Percentiles rank a stretch among this genome's conserved stretches.
These are phyloP conservation scores for Rhinocladiella mackenziei DNA, from an alignment of 2,329 filamentous ascomycete species.

Conservation along the genomic window DNA sequence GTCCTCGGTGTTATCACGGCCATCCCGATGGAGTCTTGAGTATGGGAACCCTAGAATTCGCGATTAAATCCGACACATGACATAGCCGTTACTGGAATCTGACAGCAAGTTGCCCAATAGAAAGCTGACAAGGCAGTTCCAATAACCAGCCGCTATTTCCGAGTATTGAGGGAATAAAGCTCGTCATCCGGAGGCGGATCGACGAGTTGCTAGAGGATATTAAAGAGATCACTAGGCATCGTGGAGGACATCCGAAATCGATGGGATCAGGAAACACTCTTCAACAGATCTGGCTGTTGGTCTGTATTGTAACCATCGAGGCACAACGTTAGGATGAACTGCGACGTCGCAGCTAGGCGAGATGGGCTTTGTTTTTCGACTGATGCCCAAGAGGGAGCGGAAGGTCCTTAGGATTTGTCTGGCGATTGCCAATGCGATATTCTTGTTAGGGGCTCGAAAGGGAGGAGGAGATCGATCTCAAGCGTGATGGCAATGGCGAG, in stretches of 20 bases:
- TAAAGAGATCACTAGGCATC: background rate
- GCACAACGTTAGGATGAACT: background rate
- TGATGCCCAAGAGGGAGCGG: conserved; percentile 20
- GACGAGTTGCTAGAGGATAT: background rate
- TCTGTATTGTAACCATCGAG: too few relatives aligned
- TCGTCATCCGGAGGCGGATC: background rate
- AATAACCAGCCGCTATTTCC: background rate
- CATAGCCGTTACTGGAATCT: too few relatives aligned
- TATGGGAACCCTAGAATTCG: too few relatives aligned
- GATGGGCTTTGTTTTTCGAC: conserved; percentile 17
- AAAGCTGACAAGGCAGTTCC: too few relatives aligned
- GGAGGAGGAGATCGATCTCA: conserved; percentile 8
- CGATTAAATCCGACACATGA: too few relatives aligned
- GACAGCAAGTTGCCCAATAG: too few relatives aligned
- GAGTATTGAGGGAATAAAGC: background rate
- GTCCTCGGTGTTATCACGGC: too few relatives aligned
- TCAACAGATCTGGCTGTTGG: background rate
- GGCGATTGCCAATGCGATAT: conserved; percentile 19
- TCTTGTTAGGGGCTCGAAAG: conserved; percentile 13
- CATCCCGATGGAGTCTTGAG: too few relatives aligned
- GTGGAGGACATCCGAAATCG: background rate
- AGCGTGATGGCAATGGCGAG: conserved; percentile 1
- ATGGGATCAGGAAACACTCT: background rate
- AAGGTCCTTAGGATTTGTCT: conserved; percentile 17
- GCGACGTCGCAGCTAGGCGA: background rate